Percentiles rank a stretch among this genome's conserved stretches.
phyloP scores from a whole-genome alignment of 2,329 filamentous ascomycete species.

The Berkeleyomyces basicola region DNA sequence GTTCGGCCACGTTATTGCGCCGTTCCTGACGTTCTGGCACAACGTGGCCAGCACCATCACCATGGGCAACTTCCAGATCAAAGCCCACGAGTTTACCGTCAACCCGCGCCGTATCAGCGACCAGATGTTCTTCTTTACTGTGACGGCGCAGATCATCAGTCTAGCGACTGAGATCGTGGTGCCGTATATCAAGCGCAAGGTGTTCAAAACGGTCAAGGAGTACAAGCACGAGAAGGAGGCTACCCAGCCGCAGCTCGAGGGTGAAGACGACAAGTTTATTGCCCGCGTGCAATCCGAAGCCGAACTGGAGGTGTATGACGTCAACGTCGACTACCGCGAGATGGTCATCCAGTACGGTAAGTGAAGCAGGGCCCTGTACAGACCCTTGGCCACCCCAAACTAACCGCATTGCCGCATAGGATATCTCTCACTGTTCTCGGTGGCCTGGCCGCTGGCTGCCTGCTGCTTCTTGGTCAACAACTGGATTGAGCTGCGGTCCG shows the following conservation, averaged over 20 bases:
- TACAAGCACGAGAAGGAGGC: conserved; percentile 33
- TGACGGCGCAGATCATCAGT: conserved; percentile 83
- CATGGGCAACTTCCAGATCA: conserved; percentile 55
- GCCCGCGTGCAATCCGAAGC: conserved; percentile 68
- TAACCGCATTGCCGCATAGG: conserved; percentile 28
- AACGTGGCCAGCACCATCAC: conserved; percentile 58
- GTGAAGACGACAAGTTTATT: conserved; percentile 65
- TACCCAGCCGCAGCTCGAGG: conserved; percentile 43
- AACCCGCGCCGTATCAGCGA: conserved; percentile 70
- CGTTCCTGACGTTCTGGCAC: conserved; percentile 71
- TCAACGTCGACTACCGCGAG: conserved; percentile 78
- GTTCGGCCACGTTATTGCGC: conserved; percentile 69
- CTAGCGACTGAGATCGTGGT: conserved; percentile 72
- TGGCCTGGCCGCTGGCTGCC: conserved; percentile 86
- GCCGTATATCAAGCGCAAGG: conserved; percentile 66
- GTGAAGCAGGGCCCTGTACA: conserved; percentile 14
- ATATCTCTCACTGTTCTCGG: conserved; percentile 80
- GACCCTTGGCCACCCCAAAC: not conserved
- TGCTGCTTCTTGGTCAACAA: conserved; percentile 86
- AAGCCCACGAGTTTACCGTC: conserved; percentile 54
- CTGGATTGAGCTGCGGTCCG: conserved; percentile 85
- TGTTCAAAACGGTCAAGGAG: conserved; percentile 63
- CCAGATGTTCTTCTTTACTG: conserved; percentile 90
- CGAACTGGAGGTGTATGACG: conserved; percentile 70
- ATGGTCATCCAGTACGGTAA: conserved; percentile 70